phyloP scores from a whole-genome alignment of 345 rosid genomes.

The Kernera saxatilis region DNA sequence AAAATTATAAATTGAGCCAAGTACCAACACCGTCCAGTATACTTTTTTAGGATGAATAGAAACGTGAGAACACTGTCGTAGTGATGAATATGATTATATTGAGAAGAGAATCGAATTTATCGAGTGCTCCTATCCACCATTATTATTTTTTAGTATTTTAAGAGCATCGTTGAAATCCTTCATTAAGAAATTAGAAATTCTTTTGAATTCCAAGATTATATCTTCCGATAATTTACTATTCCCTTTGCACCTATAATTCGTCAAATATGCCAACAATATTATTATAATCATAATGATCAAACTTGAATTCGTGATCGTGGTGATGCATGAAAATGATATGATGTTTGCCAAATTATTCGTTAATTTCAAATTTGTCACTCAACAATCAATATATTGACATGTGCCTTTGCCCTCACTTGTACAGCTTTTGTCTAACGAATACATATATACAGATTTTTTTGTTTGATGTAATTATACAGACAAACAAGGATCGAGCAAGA shows the following conservation, averaged over 20 bases:
- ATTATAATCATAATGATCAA: too few relatives aligned
- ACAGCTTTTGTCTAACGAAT: background rate
- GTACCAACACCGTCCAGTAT: background rate
- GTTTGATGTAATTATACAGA: too few relatives aligned
- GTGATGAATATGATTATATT: slow-evolving; percentile 17
- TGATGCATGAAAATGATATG: background rate
- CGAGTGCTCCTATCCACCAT: slow-evolving; percentile 23
- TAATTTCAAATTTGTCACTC: background rate
- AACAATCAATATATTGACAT: background rate
- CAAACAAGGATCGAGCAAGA: too few relatives aligned
- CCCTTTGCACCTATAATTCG: too few relatives aligned
- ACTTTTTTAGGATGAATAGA: background rate
- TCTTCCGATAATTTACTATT: background rate
- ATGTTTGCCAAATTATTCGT: background rate
- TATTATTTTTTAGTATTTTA: background rate
- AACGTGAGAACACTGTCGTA: background rate
- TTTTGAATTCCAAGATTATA: slow-evolving; percentile 17
- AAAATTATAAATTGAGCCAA: background rate
- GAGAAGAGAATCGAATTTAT: slow-evolving; percentile 23
- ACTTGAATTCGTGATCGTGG: background rate
- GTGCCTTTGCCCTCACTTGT: background rate
- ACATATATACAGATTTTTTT: too few relatives aligned
- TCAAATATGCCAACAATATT: too few relatives aligned
- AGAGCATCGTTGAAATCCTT: slow-evolving; percentile 9
- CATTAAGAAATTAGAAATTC: background rate